Conservation (phyloP, 257 asterid species). For the Solanum chiquidenum region DNA sequence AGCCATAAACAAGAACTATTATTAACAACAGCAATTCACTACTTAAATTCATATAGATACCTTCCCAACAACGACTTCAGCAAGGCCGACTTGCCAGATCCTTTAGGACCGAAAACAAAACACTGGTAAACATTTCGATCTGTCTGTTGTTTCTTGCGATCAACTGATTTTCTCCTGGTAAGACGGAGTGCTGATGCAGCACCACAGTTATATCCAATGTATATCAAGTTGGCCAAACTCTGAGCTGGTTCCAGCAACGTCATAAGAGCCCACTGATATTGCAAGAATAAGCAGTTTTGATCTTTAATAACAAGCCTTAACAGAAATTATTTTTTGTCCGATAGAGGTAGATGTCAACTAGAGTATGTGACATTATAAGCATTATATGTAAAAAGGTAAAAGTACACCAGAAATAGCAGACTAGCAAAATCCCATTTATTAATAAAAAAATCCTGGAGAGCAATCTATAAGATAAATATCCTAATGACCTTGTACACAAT, state of each 20-base stretch:
- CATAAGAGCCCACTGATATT: constrained; percentile 95
- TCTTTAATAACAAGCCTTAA: constrained; percentile 4
- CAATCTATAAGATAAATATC: neutral
- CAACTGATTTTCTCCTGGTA: constrained; percentile 67
- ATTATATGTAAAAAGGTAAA: neutral
- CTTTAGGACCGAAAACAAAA: constrained; percentile 86
- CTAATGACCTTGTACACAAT: neutral
- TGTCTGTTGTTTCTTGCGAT: constrained; percentile 69
- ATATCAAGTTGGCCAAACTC: constrained; percentile 85
- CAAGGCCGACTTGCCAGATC: constrained; percentile 78
- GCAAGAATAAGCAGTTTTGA: constrained; percentile 10
- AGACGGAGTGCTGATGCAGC: constrained; percentile 69
- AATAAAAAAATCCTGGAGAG: neutral
- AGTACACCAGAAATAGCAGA: neutral
- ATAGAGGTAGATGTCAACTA: neutral
- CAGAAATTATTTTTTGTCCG: neutral
- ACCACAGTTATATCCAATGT: constrained; percentile 72
- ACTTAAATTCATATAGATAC: constrained; percentile 25
- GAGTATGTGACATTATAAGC: neutral
- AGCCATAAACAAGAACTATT: neutral
- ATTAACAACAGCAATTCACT: neutral
- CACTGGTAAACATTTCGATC: constrained; percentile 79
- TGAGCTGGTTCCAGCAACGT: constrained; percentile 78
- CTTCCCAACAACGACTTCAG: constrained; percentile 75
- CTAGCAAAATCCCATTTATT: neutral